Evolutionary conservation across 164 flowering plant species (phyloP).

Genomic region (Kingdonia uniflora): DNA sequence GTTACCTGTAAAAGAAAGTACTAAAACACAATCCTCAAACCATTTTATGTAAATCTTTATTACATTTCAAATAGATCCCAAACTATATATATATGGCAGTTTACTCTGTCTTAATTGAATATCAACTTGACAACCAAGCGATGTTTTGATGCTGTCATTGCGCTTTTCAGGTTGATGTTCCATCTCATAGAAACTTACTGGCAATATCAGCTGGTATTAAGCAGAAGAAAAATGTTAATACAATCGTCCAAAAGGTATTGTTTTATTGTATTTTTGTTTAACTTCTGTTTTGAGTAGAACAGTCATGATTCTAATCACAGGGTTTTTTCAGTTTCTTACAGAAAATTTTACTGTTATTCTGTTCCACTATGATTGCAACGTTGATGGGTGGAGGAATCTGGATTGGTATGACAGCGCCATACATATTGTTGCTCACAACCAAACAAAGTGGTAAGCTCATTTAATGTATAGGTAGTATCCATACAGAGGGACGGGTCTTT

Average conservation of each 20-base stretch:
- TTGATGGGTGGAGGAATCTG: slow-evolving; percentile 77
- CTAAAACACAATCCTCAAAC: no score
- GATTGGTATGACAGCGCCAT: slow-evolving; percentile 66
- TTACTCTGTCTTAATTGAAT: not conserved
- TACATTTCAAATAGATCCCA: not conserved
- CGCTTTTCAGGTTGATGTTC: slow-evolving; percentile 30
- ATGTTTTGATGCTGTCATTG: not conserved
- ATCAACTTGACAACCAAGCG: not conserved
- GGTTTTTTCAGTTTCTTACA: slow-evolving; percentile 76
- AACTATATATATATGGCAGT: not conserved
- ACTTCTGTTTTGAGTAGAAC: not conserved
- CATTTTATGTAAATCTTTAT: not conserved
- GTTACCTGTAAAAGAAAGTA: no score
- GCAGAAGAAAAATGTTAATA: slow-evolving; percentile 72
- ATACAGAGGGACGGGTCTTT: no score
- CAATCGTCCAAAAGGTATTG: slow-evolving; percentile 76
- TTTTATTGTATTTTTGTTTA: slow-evolving; percentile 2
- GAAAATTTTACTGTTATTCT: slow-evolving; percentile 76
- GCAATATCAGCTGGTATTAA: slow-evolving; percentile 85
- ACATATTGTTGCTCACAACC: slow-evolving; percentile 77
- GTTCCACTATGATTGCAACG: slow-evolving; percentile 89
- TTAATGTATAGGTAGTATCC: no score
- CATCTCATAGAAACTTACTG: slow-evolving; percentile 42
- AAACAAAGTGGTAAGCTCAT: slow-evolving; percentile 79
- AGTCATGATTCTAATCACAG: slow-evolving; percentile 27